Conservation (phyloP, 78 protist species). For the Cavenderia fasciculata region DNA sequence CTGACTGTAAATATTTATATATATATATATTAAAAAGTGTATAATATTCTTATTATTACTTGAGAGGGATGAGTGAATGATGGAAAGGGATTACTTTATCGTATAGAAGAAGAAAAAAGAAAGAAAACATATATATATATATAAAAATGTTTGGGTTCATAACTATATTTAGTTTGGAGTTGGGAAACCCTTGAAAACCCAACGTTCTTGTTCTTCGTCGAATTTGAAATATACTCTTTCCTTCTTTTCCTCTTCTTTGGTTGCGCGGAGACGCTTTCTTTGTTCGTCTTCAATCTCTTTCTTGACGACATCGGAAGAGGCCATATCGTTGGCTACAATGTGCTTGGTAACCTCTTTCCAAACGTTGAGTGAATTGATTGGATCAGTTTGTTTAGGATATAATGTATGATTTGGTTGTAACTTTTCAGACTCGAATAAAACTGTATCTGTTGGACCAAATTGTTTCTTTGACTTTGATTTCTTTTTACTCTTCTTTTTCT, state of each 20-base stretch:
- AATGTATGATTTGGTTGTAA: constrained; percentile 50
- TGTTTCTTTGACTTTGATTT: neutral
- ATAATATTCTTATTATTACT: no score
- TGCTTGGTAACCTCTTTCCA: constrained; percentile 73
- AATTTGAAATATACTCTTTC: constrained; percentile 66
- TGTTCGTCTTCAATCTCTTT: constrained; percentile 79
- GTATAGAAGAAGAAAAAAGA: no score
- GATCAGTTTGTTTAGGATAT: constrained; percentile 61
- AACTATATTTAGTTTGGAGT: constrained; percentile 11
- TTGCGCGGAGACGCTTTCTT: constrained; percentile 54
- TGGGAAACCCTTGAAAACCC: constrained; percentile 53
- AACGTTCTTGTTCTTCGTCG: constrained; percentile 30
- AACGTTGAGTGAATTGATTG: constrained; percentile 33
- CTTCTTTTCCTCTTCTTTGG: constrained; percentile 74
- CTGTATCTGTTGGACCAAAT: constrained; percentile 38
- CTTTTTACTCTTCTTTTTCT: constrained; percentile 11
- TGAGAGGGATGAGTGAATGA: no score
- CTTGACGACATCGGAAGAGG: constrained; percentile 36
- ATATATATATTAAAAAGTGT: no score
- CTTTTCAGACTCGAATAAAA: constrained; percentile 20
- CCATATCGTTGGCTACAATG: constrained; percentile 68
- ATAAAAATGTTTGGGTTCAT: no score
- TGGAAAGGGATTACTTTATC: no score
- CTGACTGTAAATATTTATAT: no score
- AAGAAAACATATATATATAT: no score